A percentile compares a stretch with the other conserved stretches of the same genome.
Conservation (phyloP, 2,329 filamentous ascomycete genomes). For the Fusarium floridanum region DNA sequence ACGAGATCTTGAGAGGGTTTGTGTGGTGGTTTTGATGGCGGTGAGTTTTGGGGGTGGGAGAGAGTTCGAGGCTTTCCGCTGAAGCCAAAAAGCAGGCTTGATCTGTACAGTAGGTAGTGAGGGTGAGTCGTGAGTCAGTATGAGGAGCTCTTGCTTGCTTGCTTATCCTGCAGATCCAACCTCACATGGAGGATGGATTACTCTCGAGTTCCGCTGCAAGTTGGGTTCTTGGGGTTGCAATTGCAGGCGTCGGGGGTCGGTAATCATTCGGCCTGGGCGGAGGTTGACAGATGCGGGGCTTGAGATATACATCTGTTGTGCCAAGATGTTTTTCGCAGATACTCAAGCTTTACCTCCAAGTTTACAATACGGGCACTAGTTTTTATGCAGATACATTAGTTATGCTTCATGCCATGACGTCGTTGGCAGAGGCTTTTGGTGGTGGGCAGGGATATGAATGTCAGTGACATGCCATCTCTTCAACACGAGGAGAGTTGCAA, state of each 20-base stretch:
- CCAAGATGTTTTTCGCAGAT: not conserved
- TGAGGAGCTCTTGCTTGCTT: not conserved
- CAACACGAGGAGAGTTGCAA: not conserved
- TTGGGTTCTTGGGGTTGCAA: not conserved
- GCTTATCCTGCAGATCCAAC: conserved; percentile 4
- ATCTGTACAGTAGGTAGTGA: not conserved
- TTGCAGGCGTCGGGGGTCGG: not conserved
- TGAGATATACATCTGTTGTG: not conserved
- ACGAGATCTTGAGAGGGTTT: not conserved
- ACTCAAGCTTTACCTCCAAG: not conserved
- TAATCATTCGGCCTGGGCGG: not conserved
- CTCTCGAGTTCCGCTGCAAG: not conserved
- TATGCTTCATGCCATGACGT: not conserved
- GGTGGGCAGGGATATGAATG: not conserved
- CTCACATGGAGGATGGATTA: not conserved
- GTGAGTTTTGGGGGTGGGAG: not conserved
- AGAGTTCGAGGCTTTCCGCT: not conserved
- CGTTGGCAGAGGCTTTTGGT: not conserved
- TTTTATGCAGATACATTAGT: not conserved
- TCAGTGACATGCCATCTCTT: conserved; percentile 1
- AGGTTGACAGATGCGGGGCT: conserved; percentile 1
- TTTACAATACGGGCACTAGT: not conserved
- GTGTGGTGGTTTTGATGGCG: not conserved
- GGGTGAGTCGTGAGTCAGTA: not conserved
- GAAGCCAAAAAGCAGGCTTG: not conserved